Evolutionary conservation across 2,329 filamentous ascomycete genomes (phyloP), one percentile per base, ranked within the genome.

Genomic region (Aspergillus jensenii): DNA sequence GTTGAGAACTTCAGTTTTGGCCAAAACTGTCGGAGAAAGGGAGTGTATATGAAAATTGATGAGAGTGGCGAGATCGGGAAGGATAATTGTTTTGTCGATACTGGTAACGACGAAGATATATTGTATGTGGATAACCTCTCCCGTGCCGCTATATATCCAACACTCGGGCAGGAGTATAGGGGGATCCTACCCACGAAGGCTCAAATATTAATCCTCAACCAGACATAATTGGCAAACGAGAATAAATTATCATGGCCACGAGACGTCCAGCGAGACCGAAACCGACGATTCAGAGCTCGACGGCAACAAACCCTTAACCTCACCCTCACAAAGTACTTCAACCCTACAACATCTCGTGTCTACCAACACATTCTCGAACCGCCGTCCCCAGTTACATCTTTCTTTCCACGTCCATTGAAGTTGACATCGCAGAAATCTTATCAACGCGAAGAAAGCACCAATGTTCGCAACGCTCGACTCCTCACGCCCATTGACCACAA

Each of bases 291-390:
- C 9, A 15, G 25, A 17, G 35, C 15, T 37, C 33, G 33, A 31
- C 11, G 9, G 21, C 33, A 39, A 25, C 33, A 14, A 31, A n/a
- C 33, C 17, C 45, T 21, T 11, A 4, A 9, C 27, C 43, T 39
- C 31, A 21, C 43, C 9, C 17, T 67, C 8, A 55, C 59, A 2
- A 60, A 52, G 55, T 67, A 64, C 46, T 68, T 69, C 50, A 58
- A 69, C 58, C 58, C 57, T 5, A 17, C 47, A 8, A 66, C 66
- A 3, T 58, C 49, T 8, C 43, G 52, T 19, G 35, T 70, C 23
- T 45, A 59, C 48, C 23, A 44, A 3, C 23, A 60, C 9, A 51
- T 65, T 5, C 39, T 67, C 3, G 50, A 58, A 3, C 61, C 46
- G 2, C 41, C 47, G 35, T 50, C 23, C 2, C 58, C 27, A 9